phyloP scores from a whole-genome alignment of 495 filamentous ascomycete genomes.

The Xylona heveae region DNA sequence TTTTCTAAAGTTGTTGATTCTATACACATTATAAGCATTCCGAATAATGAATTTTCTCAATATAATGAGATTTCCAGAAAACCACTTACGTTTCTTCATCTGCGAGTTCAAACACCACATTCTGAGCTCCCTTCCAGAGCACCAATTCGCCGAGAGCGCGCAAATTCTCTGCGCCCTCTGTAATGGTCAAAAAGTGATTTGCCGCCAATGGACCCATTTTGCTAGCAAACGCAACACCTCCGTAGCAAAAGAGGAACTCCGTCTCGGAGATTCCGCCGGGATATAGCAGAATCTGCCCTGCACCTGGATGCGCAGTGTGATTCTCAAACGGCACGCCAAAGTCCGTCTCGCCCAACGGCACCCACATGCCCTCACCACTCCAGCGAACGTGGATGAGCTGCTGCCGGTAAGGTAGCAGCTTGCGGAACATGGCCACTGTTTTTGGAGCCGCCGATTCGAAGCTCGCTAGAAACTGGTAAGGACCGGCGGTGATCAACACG shows the following conservation, averaged over 20 bases:
- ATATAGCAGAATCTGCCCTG: constrained; percentile 12
- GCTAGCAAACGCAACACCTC: constrained; percentile 10
- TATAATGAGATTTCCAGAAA: too few species aligned
- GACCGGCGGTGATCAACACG: constrained; percentile 10
- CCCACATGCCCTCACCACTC: constrained; percentile 13
- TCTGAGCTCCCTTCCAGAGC: constrained; percentile 9
- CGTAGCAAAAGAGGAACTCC: constrained; percentile 13
- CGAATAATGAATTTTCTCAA: too few species aligned
- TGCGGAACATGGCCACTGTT: constrained; percentile 10
- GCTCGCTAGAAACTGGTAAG: constrained; percentile 10
- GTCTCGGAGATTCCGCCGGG: constrained; percentile 13
- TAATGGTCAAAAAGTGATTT: constrained; percentile 13
- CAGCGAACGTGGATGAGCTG: constrained; percentile 14
- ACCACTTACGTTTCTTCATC: too few species aligned
- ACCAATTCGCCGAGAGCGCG: constrained; percentile 9
- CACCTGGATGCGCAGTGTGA: constrained; percentile 11
- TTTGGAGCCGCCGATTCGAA: constrained; percentile 11
- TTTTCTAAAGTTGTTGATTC: too few species aligned
- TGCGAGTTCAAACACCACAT: constrained; percentile 11
- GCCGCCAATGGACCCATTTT: constrained; percentile 12
- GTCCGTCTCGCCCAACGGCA: constrained; percentile 11
- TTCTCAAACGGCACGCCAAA: constrained; percentile 13
- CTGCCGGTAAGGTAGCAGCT: constrained; percentile 11
- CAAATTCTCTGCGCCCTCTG: constrained; percentile 10
- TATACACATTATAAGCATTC: too few species aligned